Percentiles rank a stretch among this genome's conserved stretches.
Conservation (phyloP, 345 rosid species). For the Dipteronia sinensis region DNA sequence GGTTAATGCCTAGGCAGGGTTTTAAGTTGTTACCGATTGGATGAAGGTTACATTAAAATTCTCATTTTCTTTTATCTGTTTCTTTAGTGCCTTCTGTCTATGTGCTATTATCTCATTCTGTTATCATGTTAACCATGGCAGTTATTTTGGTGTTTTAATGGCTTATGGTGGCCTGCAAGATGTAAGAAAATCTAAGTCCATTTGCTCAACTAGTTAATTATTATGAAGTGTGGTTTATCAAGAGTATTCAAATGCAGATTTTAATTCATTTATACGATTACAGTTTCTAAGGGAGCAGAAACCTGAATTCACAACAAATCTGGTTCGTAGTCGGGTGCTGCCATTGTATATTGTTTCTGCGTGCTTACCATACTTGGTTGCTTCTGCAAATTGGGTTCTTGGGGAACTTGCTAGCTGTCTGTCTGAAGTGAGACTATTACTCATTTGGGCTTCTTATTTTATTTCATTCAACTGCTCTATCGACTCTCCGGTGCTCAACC, state of each 20-base stretch:
- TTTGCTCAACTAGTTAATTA: slow-evolving; percentile 17
- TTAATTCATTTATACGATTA: slow-evolving; percentile 23
- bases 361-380: slow-evolving; percentile 69
- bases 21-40: neutral
- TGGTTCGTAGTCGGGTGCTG: slow-evolving; percentile 59
- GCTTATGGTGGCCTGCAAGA: slow-evolving; percentile 90
- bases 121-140: slow-evolving; percentile 36
- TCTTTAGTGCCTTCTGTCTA: neutral
- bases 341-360: slow-evolving; percentile 54
- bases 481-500: slow-evolving; percentile 84
- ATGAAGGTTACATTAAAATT: neutral
- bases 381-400: slow-evolving; percentile 83
- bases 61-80: neutral
- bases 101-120: slow-evolving; percentile 27
- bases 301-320: slow-evolving; percentile 50
- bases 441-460: slow-evolving; percentile 12
- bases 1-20: neutral
- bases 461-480: slow-evolving; percentile 42
- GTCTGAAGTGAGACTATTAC: slow-evolving; percentile 54
- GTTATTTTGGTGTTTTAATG: slow-evolving; percentile 87
- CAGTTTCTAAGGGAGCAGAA: slow-evolving; percentile 79
- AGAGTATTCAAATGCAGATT: neutral
- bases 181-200: slow-evolving; percentile 50
- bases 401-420: slow-evolving; percentile 83
- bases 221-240: neutral